Conservation (phyloP, 2,329 filamentous ascomycete genomes). For the Hymenoscyphus fraxineus region DNA sequence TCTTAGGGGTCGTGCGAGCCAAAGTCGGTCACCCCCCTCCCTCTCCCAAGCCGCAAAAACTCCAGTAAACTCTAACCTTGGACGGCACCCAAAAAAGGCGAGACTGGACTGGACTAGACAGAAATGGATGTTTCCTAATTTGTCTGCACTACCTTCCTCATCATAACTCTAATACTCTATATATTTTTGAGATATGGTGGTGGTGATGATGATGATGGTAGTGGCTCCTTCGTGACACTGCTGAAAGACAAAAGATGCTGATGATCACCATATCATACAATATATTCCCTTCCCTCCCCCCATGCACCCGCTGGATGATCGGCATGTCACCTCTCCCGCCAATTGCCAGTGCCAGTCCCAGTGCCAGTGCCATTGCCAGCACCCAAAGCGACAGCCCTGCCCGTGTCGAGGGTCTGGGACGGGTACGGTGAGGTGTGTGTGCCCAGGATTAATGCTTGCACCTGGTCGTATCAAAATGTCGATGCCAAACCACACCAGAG, state of each 20-base stretch:
- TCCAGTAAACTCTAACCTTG: background rate
- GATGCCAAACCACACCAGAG: background rate
- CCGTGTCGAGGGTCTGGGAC: too few relatives aligned
- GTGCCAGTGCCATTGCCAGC: too few relatives aligned
- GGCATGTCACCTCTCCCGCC: conserved; percentile 1
- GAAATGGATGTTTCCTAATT: too few relatives aligned
- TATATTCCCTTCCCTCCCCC: background rate
- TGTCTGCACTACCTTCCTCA: too few relatives aligned
- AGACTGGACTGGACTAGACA: too few relatives aligned
- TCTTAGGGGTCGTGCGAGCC: too few relatives aligned
- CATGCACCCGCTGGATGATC: conserved; percentile 6
- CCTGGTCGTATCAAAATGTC: background rate
- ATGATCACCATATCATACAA: background rate
- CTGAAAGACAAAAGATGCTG: too few relatives aligned
- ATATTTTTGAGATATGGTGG: too few relatives aligned
- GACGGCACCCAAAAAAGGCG: background rate
- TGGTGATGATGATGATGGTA: background rate
- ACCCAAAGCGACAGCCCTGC: too few relatives aligned
- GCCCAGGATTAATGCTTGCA: background rate
- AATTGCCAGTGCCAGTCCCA: background rate
- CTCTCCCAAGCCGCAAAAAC: background rate
- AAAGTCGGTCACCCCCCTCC: too few relatives aligned
- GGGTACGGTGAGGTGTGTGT: background rate
- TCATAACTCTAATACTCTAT: too few relatives aligned
- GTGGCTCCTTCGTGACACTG: background rate